Evolutionary conservation across 2,329 filamentous ascomycete species (phyloP).

Genomic region (Metarhizium anisopliae): DNA sequence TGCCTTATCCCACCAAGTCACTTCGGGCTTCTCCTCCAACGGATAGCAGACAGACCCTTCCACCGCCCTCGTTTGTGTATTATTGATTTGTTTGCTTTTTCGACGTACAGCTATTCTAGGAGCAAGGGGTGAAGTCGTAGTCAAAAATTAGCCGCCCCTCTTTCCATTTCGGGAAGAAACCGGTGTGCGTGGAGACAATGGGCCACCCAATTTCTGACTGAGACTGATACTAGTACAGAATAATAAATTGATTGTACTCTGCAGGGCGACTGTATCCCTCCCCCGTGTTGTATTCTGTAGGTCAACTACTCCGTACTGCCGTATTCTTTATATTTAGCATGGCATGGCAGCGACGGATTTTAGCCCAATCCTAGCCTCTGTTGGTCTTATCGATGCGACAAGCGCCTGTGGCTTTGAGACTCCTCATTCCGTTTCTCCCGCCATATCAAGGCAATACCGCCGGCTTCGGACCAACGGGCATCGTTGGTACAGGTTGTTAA

Average conservation of each 20-base stretch:
- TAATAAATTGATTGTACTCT: neutral
- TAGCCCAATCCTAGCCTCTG: too few relatives aligned
- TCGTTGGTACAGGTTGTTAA: too few relatives aligned
- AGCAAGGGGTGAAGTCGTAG: neutral
- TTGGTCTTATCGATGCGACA: too few relatives aligned
- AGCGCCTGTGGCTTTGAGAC: too few relatives aligned
- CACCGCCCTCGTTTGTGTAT: neutral
- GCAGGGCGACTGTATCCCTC: neutral
- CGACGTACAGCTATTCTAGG: neutral
- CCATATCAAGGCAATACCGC: too few relatives aligned
- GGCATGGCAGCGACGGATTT: too few relatives aligned
- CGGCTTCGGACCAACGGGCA: too few relatives aligned
- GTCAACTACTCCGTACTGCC: too few relatives aligned
- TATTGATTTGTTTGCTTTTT: neutral
- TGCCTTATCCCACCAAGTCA: too few relatives aligned
- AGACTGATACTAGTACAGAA: neutral
- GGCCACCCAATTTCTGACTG: constrained; percentile 2
- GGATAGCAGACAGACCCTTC: neutral
- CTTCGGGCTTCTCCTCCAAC: neutral
- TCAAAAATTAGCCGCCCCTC: neutral
- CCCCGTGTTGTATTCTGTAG: too few relatives aligned
- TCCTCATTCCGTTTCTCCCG: too few relatives aligned
- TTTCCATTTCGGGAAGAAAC: constrained; percentile 1
- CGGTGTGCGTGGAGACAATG: neutral
- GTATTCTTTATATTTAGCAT: too few relatives aligned